These are phyloP conservation scores for Drechslerella coelobrocha DNA, from an alignment of 2,329 filamentous ascomycete species.

Conservation along the genomic window DNA sequence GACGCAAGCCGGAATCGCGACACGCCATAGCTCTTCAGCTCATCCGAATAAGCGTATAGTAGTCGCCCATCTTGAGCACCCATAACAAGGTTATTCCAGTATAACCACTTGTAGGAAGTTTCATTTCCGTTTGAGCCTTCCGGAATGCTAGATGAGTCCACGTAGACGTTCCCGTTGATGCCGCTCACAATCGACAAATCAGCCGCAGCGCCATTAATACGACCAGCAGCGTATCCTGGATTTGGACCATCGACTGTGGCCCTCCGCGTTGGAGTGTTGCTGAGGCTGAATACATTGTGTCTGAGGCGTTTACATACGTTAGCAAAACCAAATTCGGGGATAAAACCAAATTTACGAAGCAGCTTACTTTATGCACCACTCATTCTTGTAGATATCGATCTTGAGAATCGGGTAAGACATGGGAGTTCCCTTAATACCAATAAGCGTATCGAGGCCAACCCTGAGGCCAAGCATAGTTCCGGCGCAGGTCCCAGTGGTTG, in stretches of 20 bases:
- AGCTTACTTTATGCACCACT: conserved; percentile 47
- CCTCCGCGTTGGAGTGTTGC: conserved; percentile 23
- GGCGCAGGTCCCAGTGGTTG: conserved; percentile 23
- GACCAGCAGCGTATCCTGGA: conserved; percentile 24
- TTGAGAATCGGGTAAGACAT: conserved; percentile 29
- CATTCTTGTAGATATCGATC: conserved; percentile 30
- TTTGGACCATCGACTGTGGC: conserved; percentile 9
- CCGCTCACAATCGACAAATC: conserved; percentile 27
- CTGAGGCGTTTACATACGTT: not conserved
- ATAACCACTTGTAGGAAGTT: conserved; percentile 33
- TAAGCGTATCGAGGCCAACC: conserved; percentile 37
- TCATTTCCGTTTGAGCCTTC: conserved; percentile 23
- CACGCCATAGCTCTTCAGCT: conserved; percentile 24
- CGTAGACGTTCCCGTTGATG: conserved; percentile 40
- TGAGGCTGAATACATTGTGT: conserved; percentile 14
- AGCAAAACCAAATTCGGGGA: not conserved
- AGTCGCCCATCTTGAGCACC: conserved; percentile 31
- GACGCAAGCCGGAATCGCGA: conserved; percentile 27
- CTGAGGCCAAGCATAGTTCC: conserved; percentile 34
- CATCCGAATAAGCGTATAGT: conserved; percentile 31
- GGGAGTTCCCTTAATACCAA: conserved; percentile 31
- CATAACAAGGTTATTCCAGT: conserved; percentile 37
- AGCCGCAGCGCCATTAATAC: conserved; percentile 3
- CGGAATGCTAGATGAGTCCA: conserved; percentile 21
- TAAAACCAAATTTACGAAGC: not conserved